Evolutionary conservation across 75 land plant genomes (phyloP), one percentile per base, ranked within the genome.

Genomic region (Chamaecyparis obtusa): DNA sequence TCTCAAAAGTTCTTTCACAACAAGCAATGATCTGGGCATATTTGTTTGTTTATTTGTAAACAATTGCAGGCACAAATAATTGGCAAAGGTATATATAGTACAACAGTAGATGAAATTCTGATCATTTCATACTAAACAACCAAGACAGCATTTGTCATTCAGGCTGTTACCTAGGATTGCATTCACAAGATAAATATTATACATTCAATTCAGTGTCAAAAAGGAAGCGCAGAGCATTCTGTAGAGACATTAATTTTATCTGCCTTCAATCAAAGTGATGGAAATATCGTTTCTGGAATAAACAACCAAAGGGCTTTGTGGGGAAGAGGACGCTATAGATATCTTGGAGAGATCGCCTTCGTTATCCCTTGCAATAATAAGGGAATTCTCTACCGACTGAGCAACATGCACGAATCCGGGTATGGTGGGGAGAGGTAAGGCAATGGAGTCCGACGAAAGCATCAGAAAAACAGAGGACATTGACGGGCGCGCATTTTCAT

Each of bases 381-480:
- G 3, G n/a, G 46, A 80, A 21, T 44, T 80, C 24, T 9, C 48
- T 39, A 41, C 24, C 2, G 83, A 36, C 48, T 43, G 83, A 9
- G 48, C 46, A 80, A 80, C 69, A 24, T 49, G 51, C 17, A 79
- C 82, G 48, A 89, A 89, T 27, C 87, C 88, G 32, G 89, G 89
- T 55, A 46, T 51, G 19, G 88, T 78, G 69, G 89, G 89, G 32
- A 55, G 37, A 6, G 88, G 69, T 17, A 89, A 69, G 10, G 84
- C 51, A 10, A 77, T 75, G 9, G 89, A 86, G 13, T 80, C 72
- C 55, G 89, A 88, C 15, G 84, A 88, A 77, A 89, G 86, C 90
- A 87, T 87, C 33, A 74, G 55, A 57, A 87, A 64, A 32, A 87
- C 85, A 5, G 80, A 49, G 1, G 89, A 89, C 83, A 89, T 89